A percentile compares a stretch with the other conserved stretches of the same genome.
Conservation (phyloP, 164 flowering plant genomes). For the Stephania cephalantha region DNA sequence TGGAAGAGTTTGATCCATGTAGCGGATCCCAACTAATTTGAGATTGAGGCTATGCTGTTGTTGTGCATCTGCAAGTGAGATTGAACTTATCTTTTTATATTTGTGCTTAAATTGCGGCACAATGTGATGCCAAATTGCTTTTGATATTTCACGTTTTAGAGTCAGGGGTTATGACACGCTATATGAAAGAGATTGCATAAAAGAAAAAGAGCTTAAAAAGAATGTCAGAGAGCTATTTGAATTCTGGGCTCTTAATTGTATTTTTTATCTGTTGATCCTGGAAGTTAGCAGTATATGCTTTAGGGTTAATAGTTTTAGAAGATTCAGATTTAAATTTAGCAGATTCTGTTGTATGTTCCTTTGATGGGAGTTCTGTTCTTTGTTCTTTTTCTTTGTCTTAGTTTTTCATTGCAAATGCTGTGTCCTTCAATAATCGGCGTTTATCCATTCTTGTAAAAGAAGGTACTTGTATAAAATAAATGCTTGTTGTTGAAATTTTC, state of each 20-base stretch:
- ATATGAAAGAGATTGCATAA: background rate
- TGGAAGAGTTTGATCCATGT: no score
- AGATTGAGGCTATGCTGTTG: no score
- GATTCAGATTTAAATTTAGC: background rate
- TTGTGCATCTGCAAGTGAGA: no score
- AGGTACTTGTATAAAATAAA: background rate
- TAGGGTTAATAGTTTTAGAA: background rate
- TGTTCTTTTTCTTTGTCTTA: background rate
- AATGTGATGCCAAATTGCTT: background rate
- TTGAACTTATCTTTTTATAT: no score
- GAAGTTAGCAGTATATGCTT: background rate
- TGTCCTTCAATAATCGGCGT: background rate
- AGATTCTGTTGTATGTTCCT: conserved; percentile 1
- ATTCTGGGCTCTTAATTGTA: background rate
- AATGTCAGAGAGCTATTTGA: background rate
- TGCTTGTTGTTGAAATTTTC: conserved; percentile 4
- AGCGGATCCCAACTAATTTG: no score
- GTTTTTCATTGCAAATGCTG: background rate
- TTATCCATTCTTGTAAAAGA: background rate
- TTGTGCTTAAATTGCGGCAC: no score
- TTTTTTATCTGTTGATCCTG: background rate
- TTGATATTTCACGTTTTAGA: background rate
- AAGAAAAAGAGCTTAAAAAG: background rate
- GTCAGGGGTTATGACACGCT: background rate
- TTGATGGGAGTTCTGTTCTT: background rate